Conservation (phyloP, 345 rosid species). For the Eutrema heterophyllum region DNA sequence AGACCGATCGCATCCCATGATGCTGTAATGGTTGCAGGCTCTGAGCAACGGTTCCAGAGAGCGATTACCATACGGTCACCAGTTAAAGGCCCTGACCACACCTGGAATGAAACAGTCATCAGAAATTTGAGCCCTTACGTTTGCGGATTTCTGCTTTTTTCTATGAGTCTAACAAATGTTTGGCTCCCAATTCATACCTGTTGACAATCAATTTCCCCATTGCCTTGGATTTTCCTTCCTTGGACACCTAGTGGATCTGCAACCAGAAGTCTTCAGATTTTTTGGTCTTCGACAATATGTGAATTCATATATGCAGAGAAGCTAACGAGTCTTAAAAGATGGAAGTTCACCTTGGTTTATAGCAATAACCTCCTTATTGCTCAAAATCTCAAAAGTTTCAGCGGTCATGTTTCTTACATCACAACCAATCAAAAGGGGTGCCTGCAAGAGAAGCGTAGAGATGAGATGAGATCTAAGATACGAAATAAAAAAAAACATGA, state of each 20-base stretch:
- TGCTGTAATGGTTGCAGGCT: slow-evolving; percentile 61
- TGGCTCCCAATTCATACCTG: slow-evolving; percentile 42
- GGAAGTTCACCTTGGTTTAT: slow-evolving; percentile 77
- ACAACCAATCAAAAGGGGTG: slow-evolving; percentile 94
- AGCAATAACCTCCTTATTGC: slow-evolving; percentile 84
- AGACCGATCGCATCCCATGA: slow-evolving; percentile 72
- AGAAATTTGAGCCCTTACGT: background rate
- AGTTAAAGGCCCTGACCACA: slow-evolving; percentile 96
- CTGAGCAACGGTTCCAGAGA: slow-evolving; percentile 84
- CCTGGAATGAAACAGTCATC: slow-evolving; percentile 37
- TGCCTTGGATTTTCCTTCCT: slow-evolving; percentile 69
- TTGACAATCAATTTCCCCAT: slow-evolving; percentile 58
- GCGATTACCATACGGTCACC: slow-evolving; percentile 68
- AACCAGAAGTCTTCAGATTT: slow-evolving; percentile 21
- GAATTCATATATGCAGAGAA: background rate
- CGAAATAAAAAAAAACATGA: background rate
- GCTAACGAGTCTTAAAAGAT: background rate
- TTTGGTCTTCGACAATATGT: background rate
- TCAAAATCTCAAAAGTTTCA: slow-evolving; percentile 70
- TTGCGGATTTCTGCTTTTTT: background rate
- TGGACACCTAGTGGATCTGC: slow-evolving; percentile 96
- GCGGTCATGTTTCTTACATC: slow-evolving; percentile 83
- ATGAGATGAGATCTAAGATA: background rate
- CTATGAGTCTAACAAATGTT: background rate
- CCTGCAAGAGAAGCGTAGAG: slow-evolving; percentile 38